Base-by-base conservation (phyloP, 2,329 filamentous ascomycete genomes). In the Xylariales sp. region DNA sequence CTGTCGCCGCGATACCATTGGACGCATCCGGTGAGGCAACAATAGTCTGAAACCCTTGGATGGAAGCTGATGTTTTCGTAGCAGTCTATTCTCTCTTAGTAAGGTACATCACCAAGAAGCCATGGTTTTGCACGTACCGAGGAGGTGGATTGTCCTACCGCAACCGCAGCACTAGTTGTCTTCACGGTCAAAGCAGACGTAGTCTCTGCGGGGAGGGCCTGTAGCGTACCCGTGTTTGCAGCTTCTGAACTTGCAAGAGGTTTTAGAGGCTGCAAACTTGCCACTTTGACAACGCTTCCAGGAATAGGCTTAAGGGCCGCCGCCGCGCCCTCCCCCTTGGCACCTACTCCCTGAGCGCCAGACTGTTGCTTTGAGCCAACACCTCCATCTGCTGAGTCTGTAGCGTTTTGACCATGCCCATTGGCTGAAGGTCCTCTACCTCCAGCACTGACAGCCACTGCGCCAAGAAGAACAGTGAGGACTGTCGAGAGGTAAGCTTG, bases 401-500 rank as follows among this genome's bases (percentile, higher is more conserved):
- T 29, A 12, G 5, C 7, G 16, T 22, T 29, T 14, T n/a, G n/a
- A n/a, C n/a, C n/a, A n/a, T n/a, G n/a, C n/a, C n/a, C n/a, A n/a
- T n/a, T n/a, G n/a, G n/a, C n/a, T n/a, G n/a, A n/a, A n/a, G n/a
- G n/a, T n/a, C n/a, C n/a, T n/a, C n/a, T n/a, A n/a, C n/a, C n/a
- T n/a, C 16, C 15, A 21, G 36, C 38, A 12, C 12, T 18, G 15
- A 27, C 32, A 12, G 32, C 32, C 16, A 44, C 14, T 2, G 31
- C 25, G n/a, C 22, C 22, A 25, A 24, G 19, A 14, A 42, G 8
- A 6, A 29, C 20, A 12, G 43, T 14, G 11, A 41, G 20, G 33
- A 25, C 29, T 19, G 32, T 15, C 15, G 42, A 22, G 15, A 45
- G 31, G 22, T 34, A 31, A 22, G 25, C 28, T 19, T 42, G 40